A percentile compares a stretch with the other conserved stretches of the same genome.
phyloP scores from a whole-genome alignment of 169 alveolate genomes.

The Cyclospora cayetanensis region DNA sequence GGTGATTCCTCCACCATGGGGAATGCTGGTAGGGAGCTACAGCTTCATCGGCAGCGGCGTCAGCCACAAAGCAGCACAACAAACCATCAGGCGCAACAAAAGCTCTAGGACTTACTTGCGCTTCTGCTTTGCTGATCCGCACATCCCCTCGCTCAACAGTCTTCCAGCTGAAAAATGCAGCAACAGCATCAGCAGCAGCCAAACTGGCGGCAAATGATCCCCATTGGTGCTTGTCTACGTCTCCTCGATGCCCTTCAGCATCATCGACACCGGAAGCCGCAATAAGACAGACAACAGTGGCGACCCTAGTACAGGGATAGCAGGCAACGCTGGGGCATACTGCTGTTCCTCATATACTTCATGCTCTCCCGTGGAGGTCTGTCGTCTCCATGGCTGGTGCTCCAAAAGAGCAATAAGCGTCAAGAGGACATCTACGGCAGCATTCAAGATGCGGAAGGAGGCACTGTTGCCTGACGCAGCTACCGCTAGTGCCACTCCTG shows the following conservation, averaged over 20 bases:
- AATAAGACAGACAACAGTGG: not conserved
- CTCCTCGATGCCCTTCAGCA: no score
- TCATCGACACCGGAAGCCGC: not conserved
- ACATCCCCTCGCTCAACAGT: conserved; percentile 1
- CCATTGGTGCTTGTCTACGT: no score
- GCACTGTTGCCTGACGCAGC: not conserved
- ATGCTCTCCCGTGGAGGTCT: not conserved
- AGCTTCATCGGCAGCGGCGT: not conserved
- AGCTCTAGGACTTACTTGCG: not conserved
- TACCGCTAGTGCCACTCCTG: not conserved
- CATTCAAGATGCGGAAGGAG: not conserved
- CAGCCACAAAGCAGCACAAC: not conserved
- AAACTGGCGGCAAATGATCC: not conserved
- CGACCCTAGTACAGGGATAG: not conserved
- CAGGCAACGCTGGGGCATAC: not conserved
- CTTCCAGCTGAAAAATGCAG: not conserved
- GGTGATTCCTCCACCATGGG: no score
- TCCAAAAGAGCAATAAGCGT: conserved; percentile 4
- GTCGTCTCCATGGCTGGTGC: conserved; percentile 30
- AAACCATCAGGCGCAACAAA: not conserved
- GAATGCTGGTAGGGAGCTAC: no score
- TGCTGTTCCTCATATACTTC: conserved; percentile 45
- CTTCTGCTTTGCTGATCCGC: not conserved
- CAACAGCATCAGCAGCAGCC: not conserved
- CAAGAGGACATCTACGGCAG: conserved; percentile 26